phyloP scores from a whole-genome alignment of 768 basidiomycete genomes.

The Mycena vulgaris region DNA sequence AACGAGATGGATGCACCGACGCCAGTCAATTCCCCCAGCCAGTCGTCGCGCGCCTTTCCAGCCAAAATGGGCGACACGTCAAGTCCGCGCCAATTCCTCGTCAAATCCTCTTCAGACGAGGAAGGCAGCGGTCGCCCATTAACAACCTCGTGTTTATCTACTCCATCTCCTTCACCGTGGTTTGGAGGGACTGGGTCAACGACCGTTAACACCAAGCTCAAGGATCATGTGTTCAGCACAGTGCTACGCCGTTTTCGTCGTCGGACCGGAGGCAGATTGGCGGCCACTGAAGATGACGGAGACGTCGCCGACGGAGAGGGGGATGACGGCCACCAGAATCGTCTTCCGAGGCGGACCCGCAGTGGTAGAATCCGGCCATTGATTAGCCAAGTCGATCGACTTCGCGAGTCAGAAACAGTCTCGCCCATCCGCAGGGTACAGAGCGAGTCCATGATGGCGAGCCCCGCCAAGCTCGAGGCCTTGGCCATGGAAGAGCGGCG shows the following conservation, averaged over 20 bases:
- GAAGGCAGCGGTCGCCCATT: conserved; percentile 52
- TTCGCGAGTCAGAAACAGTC: conserved; percentile 57
- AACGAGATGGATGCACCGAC: conserved; percentile 63
- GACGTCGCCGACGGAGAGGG: conserved; percentile 62
- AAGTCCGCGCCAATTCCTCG: conserved; percentile 16
- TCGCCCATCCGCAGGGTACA: conserved; percentile 73
- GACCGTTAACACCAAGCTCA: conserved; percentile 92
- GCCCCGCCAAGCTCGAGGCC: conserved; percentile 51
- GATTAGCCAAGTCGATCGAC: conserved; percentile 57
- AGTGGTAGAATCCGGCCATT: conserved; percentile 57
- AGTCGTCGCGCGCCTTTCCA: conserved; percentile 50
- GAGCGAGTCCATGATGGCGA: conserved; percentile 70
- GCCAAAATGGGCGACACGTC: conserved; percentile 40
- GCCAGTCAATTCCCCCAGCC: conserved; percentile 64
- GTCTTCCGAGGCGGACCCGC: conserved; percentile 38
- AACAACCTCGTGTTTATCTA: conserved; percentile 54
- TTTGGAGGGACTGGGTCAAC: conserved; percentile 96
- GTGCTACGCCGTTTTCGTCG: conserved; percentile 83
- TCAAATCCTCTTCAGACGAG: conserved; percentile 49
- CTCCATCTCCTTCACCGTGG: conserved; percentile 63
- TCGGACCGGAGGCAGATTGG: conserved; percentile 59
- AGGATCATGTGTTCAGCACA: conserved; percentile 95
- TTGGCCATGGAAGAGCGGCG: conserved; percentile 54
- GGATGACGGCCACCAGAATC: conserved; percentile 34
- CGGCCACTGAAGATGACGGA: conserved; percentile 70